These are phyloP conservation scores for Dorcoceras hygrometricum DNA, from an alignment of 257 asterid genomes.

Conservation along the genomic window DNA sequence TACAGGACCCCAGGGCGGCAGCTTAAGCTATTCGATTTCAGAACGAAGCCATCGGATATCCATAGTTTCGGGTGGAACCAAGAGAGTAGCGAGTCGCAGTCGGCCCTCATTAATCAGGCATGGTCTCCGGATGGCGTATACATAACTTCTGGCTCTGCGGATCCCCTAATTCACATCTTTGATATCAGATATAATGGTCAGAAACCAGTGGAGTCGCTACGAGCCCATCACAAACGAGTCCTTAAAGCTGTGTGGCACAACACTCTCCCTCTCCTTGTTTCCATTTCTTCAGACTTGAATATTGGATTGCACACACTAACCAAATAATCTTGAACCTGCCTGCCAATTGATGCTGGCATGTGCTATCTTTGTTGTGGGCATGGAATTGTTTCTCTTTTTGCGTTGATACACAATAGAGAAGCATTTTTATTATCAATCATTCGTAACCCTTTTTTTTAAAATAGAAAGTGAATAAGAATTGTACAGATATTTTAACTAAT, in stretches of 20 bases:
- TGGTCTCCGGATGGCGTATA: slow-evolving; percentile 94
- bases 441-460: no score
- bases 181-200: slow-evolving; percentile 66
- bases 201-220: slow-evolving; percentile 73
- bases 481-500: no score
- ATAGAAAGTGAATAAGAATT: no score
- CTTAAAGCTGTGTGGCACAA: slow-evolving; percentile 94
- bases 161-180: slow-evolving; percentile 78
- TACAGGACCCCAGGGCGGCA: slow-evolving; percentile 77
- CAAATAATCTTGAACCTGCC: neutral
- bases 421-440: no score
- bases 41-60: slow-evolving; percentile 54
- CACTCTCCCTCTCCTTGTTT: slow-evolving; percentile 68
- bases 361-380: neutral
- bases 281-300: slow-evolving; percentile 84
- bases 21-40: slow-evolving; percentile 66
- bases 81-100: slow-evolving; percentile 79
- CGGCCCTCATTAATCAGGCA: slow-evolving; percentile 82
- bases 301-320: slow-evolving; percentile 64
- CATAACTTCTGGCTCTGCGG: slow-evolving; percentile 82
- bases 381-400: neutral
- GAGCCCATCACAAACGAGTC: slow-evolving; percentile 85
- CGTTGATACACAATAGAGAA: neutral
- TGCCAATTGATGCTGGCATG: neutral
- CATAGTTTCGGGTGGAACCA: slow-evolving; percentile 88